Evolutionary conservation across 2,329 filamentous ascomycete species (phyloP).

Genomic region (Aspergillus texensis): DNA sequence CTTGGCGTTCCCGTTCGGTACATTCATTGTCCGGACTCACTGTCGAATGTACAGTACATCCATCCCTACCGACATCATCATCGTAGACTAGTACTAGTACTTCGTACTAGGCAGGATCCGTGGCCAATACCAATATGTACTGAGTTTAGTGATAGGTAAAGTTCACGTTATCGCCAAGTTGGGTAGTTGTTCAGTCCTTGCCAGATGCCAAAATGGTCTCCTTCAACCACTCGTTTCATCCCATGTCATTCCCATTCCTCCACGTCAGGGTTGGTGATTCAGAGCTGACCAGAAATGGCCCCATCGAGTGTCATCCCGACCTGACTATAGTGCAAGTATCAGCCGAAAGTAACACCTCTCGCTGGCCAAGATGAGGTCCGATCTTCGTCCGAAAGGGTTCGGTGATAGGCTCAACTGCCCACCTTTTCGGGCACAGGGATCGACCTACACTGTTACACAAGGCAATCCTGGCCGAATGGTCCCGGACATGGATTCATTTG

Average conservation of each 20-base stretch:
- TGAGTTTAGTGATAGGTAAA: not conserved
- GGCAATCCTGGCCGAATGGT: conserved; percentile 3
- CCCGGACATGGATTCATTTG: conserved; percentile 3
- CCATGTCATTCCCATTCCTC: not conserved
- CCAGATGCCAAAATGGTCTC: not conserved
- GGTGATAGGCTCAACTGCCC: conserved; percentile 1
- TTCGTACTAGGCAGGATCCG: no score
- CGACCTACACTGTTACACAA: not conserved
- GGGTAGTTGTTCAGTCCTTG: not conserved
- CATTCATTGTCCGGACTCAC: not conserved
- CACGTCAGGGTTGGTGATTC: conserved; percentile 1
- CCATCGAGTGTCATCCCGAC: not conserved
- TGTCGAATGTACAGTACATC: no score
- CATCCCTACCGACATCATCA: no score
- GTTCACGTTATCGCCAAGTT: not conserved
- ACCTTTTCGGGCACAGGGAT: conserved; percentile 3
- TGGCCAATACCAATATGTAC: not conserved
- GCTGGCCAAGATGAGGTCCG: not conserved
- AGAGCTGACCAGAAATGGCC: not conserved
- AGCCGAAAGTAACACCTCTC: not conserved
- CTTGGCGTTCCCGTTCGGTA: conserved; percentile 1
- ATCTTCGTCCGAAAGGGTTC: conserved; percentile 2
- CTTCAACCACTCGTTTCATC: not conserved
- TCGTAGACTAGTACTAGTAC: no score
- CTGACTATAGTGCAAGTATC: not conserved